Conservation (phyloP, 2,329 filamentous ascomycete genomes). For the Penicillium frequentans region DNA sequence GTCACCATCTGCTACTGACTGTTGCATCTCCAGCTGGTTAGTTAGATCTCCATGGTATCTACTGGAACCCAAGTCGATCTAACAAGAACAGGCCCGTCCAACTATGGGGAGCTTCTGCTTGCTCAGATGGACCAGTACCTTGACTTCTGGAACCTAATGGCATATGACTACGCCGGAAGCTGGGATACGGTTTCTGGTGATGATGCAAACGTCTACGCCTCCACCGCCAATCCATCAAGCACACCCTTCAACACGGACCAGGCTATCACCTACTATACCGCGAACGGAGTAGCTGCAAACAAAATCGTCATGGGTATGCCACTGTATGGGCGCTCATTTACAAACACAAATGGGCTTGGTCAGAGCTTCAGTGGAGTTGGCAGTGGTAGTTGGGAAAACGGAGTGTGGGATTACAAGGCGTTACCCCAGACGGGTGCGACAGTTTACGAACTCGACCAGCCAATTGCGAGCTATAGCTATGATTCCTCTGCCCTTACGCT, state of each 20-base stretch:
- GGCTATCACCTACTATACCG: constrained; percentile 70
- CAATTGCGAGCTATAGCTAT: constrained; percentile 73
- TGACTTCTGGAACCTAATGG: constrained; percentile 66
- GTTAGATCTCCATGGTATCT: background rate
- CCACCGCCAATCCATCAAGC: constrained; percentile 54
- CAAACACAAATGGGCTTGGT: constrained; percentile 74
- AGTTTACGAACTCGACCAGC: constrained; percentile 60
- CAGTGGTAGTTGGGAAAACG: constrained; percentile 78
- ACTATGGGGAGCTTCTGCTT: constrained; percentile 47
- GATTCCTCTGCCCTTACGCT: constrained; percentile 60
- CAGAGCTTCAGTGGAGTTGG: constrained; percentile 69
- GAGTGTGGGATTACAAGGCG: constrained; percentile 85
- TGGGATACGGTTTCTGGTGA: constrained; percentile 76
- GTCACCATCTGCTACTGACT: constrained; percentile 48
- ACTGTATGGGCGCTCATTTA: constrained; percentile 84
- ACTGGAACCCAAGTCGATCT: constrained; percentile 1
- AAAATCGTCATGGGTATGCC: constrained; percentile 93
- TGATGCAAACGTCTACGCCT: constrained; percentile 74
- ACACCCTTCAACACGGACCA: constrained; percentile 78
- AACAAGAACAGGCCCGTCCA: constrained; percentile 36
- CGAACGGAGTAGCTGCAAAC: constrained; percentile 60
- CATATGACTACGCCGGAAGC: constrained; percentile 80
- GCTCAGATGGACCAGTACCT: constrained; percentile 49
- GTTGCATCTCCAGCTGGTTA: constrained; percentile 47
- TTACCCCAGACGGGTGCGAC: constrained; percentile 68